These are phyloP conservation scores for Umbelopsis sp. DNA, from an alignment of 192 early-diverging fungal species.

Conservation along the genomic window DNA sequence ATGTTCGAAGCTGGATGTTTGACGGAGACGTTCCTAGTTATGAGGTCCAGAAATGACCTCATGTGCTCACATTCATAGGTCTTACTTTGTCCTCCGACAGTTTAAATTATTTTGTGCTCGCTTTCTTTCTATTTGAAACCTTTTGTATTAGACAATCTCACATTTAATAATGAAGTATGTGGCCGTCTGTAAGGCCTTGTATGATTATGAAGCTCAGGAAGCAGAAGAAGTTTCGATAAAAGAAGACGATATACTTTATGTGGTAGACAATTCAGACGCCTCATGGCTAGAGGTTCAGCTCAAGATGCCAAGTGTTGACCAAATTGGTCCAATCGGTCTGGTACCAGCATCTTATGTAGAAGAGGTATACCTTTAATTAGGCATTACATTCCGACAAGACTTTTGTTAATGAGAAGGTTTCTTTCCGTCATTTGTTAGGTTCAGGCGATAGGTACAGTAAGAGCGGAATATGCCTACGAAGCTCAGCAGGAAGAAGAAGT, in stretches of 20 bases:
- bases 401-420: not conserved
- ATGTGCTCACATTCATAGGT: not conserved
- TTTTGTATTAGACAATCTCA: not conserved
- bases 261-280: constrained; percentile 84
- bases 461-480: constrained; percentile 82
- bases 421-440: constrained; percentile 40
- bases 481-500: constrained; percentile 86
- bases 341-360: constrained; percentile 94
- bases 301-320: constrained; percentile 54
- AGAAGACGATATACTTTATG: constrained; percentile 87
- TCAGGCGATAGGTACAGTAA: constrained; percentile 56
- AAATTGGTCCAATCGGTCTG: constrained; percentile 66
- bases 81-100: not conserved
- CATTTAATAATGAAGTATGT: constrained; percentile 42
- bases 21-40: constrained; percentile 32
- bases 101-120: not conserved
- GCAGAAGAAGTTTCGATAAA: constrained; percentile 84
- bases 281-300: constrained; percentile 91
- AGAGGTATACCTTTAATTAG: constrained; percentile 28
- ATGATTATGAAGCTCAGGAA: constrained; percentile 84
- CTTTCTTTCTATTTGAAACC: not conserved
- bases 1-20: constrained; percentile 32
- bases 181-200: constrained; percentile 77
- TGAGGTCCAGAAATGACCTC: constrained; percentile 15
- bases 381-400: not conserved